A percentile compares a stretch with the other conserved stretches of the same genome.
phyloP scores from a whole-genome alignment of 78 protist genomes.

The Dictyostelium brefeldianum region DNA sequence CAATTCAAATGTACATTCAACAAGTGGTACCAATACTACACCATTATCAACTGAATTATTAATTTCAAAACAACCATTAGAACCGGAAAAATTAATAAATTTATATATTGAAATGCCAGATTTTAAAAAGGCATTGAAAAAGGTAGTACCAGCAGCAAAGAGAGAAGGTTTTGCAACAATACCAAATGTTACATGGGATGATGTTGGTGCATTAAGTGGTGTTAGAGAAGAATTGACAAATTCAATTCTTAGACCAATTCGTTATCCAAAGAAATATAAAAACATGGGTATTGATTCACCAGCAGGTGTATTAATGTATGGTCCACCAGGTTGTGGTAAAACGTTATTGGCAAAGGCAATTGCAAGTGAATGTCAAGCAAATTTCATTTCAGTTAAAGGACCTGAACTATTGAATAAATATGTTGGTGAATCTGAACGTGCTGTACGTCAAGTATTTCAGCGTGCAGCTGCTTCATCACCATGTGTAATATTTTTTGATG shows the following conservation, averaged over 20 bases:
- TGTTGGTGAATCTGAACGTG: conserved; percentile 99
- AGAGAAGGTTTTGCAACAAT: conserved; percentile 98
- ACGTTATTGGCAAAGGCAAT: conserved; percentile 98
- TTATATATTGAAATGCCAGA: conserved; percentile 90
- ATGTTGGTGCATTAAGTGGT: conserved; percentile 95
- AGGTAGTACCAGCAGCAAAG: conserved; percentile 96
- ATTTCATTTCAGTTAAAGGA: conserved; percentile 98
- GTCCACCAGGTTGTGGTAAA: conserved; percentile 99
- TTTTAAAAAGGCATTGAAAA: conserved; percentile 88
- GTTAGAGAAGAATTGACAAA: conserved; percentile 90
- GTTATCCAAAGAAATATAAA: conserved; percentile 60
- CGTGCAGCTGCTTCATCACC: conserved; percentile 96
- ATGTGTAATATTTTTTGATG: conserved; percentile 99
- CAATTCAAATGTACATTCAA: not conserved
- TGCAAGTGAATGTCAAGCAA: conserved; percentile 94
- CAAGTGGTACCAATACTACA: not conserved
- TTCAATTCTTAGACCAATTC: conserved; percentile 88
- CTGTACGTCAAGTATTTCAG: conserved; percentile 96
- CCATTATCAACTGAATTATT: not conserved
- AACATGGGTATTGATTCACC: conserved; percentile 68
- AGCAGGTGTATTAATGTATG: conserved; percentile 92
- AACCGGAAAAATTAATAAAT: not conserved
- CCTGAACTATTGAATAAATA: conserved; percentile 99
- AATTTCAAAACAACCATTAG: conserved; percentile 37
- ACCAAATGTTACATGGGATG: conserved; percentile 98